Conservation (phyloP, 169 alveolate genomes). For the Miamiensis avidus region DNA sequence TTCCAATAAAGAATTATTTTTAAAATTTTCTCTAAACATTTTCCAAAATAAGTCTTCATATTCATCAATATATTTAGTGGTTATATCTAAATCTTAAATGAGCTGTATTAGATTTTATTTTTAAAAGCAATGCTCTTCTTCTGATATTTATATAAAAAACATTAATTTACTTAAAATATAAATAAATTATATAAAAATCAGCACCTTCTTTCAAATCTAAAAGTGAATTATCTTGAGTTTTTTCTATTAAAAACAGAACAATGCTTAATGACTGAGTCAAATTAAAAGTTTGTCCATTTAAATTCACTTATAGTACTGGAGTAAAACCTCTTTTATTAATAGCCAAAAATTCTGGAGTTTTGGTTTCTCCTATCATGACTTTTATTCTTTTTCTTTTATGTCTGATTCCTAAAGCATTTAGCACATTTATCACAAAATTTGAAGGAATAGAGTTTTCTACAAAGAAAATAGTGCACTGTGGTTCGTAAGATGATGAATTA, state of each 20-base stretch:
- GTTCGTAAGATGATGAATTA: background rate
- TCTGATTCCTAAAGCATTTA: background rate
- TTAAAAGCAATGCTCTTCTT: too few relatives aligned
- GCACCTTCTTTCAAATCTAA: too few relatives aligned
- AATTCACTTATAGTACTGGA: background rate
- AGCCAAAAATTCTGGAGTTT: background rate
- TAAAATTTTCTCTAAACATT: too few relatives aligned
- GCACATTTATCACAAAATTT: background rate
- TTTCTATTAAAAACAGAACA: background rate
- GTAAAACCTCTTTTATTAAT: background rate
- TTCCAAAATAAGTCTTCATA: background rate
- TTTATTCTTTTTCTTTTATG: too few relatives aligned
- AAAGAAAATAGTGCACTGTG: background rate
- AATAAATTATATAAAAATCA: too few relatives aligned
- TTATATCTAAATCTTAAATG: background rate
- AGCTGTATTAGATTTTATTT: too few relatives aligned
- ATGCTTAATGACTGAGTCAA: background rate
- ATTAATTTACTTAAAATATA: background rate
- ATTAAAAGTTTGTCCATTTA: too few relatives aligned
- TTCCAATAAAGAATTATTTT: background rate
- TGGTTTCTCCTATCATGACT: background rate
- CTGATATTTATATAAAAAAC: background rate
- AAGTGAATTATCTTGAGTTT: background rate
- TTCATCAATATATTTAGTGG: background rate
- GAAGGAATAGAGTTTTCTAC: background rate